A percentile compares a stretch with the other conserved stretches of the same genome.
Conservation (phyloP, 306 rosid species). For the Vigna angularis region DNA sequence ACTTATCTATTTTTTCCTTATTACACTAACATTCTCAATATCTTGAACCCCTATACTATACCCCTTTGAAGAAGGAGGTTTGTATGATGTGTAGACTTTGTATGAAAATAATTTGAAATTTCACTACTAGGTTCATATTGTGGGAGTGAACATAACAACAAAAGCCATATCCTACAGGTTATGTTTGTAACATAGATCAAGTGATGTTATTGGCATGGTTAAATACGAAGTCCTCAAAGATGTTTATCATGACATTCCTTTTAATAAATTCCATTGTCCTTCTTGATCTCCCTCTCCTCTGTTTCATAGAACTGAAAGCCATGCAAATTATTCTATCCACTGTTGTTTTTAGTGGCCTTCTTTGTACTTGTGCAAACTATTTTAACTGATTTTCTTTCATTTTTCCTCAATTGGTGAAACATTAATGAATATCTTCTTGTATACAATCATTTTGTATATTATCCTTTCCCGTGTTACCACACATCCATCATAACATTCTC, state of each 20-base stretch:
- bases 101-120: constrained; percentile 6
- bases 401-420: neutral
- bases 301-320: neutral
- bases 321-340: neutral
- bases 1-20: constrained; percentile 16
- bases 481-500: neutral
- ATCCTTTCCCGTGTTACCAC: no score
- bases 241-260: neutral
- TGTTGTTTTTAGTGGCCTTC: neutral
- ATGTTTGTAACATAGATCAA: neutral
- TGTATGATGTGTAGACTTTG: constrained; percentile 6
- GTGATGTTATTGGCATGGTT: neutral
- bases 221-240: neutral
- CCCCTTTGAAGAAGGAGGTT: constrained; percentile 12
- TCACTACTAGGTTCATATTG: neutral
- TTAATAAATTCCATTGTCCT: neutral
- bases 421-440: neutral
- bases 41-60: constrained; percentile 14
- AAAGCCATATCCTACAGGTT: neutral
- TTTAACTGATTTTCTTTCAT: neutral
- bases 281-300: neutral
- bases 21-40: constrained; percentile 5
- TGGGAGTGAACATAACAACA: constrained; percentile 10
- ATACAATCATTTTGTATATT: neutral
- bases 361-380: neutral